Evolutionary conservation across 495 filamentous ascomycete genomes (phyloP).

Genomic region (Alectoria sarmentosa): DNA sequence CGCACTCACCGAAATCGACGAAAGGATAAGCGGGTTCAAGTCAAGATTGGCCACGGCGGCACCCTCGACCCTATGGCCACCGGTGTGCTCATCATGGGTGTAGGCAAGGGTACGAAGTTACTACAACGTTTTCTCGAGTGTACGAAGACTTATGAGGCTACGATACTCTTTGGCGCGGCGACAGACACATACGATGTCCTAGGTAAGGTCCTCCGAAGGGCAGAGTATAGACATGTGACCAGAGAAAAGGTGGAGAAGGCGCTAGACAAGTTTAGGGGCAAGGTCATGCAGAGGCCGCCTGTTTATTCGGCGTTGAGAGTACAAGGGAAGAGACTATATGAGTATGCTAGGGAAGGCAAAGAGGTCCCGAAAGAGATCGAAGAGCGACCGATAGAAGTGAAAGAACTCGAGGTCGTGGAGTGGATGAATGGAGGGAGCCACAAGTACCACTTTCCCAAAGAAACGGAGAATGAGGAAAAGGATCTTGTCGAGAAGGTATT

Average conservation of each 20-base stretch:
- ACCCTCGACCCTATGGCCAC: conserved; percentile 93
- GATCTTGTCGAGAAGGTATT: conserved; percentile 64
- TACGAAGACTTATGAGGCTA: conserved; percentile 86
- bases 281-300: conserved; percentile 85
- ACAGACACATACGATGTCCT: conserved; percentile 87
- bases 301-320: conserved; percentile 89
- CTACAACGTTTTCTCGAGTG: conserved; percentile 72
- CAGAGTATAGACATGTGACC: conserved; percentile 70
- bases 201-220: conserved; percentile 72
- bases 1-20: conserved; percentile 45
- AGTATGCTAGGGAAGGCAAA: conserved; percentile 89
- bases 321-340: conserved; percentile 85
- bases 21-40: conserved; percentile 46
- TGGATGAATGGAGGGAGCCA: conserved; percentile 84
- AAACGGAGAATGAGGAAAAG: conserved; percentile 65
- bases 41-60: conserved; percentile 96
- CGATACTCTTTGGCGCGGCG: conserved; percentile 83
- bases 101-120: conserved; percentile 81
- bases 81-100: conserved; percentile 80
- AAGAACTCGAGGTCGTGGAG: conserved; percentile 69
- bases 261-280: conserved; percentile 69
- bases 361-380: conserved; percentile 77
- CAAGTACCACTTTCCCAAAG: conserved; percentile 61
- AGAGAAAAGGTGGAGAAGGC: conserved; percentile 68
- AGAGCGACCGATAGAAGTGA: conserved; percentile 66